Base-by-base conservation (phyloP, 1,139 yeast genomes). In the Kodamaea alishanica region DNA sequence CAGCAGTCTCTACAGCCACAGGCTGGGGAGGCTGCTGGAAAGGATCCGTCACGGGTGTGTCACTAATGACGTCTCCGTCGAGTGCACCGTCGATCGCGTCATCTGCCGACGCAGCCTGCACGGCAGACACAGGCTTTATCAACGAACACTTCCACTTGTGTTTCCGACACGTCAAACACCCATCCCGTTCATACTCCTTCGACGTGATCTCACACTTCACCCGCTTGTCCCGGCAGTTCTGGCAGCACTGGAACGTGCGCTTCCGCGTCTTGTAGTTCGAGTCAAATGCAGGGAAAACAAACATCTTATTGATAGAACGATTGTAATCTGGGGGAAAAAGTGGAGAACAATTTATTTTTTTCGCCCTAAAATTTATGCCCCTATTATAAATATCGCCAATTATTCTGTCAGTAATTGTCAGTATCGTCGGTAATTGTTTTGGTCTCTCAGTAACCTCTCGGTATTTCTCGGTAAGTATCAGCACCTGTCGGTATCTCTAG, bases 271-370 rank as follows among this genome's bases (percentile, higher is more conserved):
- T 70, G 51, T 76, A 77, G 51, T 66, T 75, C 28, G 69, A 65
- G 53, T 77, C 69, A 52, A 77, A 76, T n/a, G 81, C 81, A 3
- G 81, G 81, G 46, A 77, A 77, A 35, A 76, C 81, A 54, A 67
- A 70, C 78, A 75, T 75, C n/a, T n/a, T 33, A 43, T 26, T 26
- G 36, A 9, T 7, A 4, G 15, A 10, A 26, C n/a, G n/a, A n/a
- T 15, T 15, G 20, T 3, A 15, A 4, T 15, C 20, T 15, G 20
- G 20, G 20, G 20, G 4, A 25, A 26, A n/a, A 26, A n/a, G 10
- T 26, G 28, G 28, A 12, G 29, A 23, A 10, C n/a, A 11, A 25
- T 11, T 23, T n/a, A 15, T n/a, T 28, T n/a, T 25, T n/a, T 15
- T 15, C 20, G 20, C 20, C 3, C 20, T 15, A 3, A 15, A 15